Evolutionary conservation across 306 rosid species (phyloP).

Genomic region (Pterocarpus macrocarpus): DNA sequence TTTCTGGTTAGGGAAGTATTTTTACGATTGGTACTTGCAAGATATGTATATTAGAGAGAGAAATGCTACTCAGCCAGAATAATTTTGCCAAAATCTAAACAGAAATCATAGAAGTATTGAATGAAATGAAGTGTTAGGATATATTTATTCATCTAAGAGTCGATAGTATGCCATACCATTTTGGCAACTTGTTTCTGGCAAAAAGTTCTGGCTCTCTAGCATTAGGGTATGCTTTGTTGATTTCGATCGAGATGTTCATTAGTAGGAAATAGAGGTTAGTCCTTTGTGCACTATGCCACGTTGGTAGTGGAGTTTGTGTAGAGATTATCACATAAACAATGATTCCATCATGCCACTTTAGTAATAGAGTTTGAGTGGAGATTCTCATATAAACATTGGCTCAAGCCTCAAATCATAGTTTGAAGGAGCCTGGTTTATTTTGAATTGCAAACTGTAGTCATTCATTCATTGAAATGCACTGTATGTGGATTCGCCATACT

Average conservation of each 20-base stretch:
- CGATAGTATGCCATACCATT: too few species aligned
- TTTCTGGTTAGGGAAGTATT: constrained; percentile 2
- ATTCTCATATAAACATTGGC: constrained; percentile 3
- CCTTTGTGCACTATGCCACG: constrained; percentile 20
- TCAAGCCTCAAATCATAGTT: constrained; percentile 3
- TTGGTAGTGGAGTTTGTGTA: constrained; percentile 34
- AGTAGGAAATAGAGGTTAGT: constrained; percentile 13
- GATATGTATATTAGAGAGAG: constrained; percentile 31
- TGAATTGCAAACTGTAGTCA: not conserved
- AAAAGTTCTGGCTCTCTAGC: too few species aligned
- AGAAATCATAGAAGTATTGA: too few species aligned
- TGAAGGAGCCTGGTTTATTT: constrained; percentile 8
- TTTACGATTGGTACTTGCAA: constrained; percentile 18
- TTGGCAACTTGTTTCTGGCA: too few species aligned
- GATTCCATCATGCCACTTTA: not conserved
- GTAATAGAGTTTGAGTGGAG: not conserved
- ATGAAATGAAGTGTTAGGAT: too few species aligned
- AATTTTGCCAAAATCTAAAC: too few species aligned
- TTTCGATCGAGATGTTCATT: constrained; percentile 33
- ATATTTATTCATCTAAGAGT: too few species aligned
- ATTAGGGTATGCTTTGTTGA: not conserved
- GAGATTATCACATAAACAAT: not conserved
- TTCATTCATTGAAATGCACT: constrained; percentile 7
- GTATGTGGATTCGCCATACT: not conserved
- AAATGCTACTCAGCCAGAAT: not conserved